These are phyloP conservation scores for Xerocomellus intermedius DNA, from an alignment of 768 basidiomycete genomes.

Conservation along the genomic window DNA sequence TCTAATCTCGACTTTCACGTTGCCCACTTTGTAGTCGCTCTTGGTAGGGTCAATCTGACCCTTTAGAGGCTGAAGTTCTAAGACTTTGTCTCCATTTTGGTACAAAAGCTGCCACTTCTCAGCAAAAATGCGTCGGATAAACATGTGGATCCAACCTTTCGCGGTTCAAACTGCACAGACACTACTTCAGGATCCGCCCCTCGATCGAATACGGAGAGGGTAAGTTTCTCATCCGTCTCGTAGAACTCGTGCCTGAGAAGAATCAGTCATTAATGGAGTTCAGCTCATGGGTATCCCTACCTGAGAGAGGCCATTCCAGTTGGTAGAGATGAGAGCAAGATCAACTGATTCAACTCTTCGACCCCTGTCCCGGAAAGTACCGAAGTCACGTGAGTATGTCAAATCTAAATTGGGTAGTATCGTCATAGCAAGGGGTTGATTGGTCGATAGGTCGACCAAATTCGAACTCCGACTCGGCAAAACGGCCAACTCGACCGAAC, in stretches of 20 bases:
- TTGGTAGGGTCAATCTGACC: conserved; percentile 70
- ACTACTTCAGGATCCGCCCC: conserved; percentile 67
- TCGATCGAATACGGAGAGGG: conserved; percentile 75
- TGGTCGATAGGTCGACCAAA: too few relatives aligned
- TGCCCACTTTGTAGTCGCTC: conserved; percentile 68
- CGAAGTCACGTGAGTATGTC: conserved; percentile 23
- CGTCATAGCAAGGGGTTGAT: too few relatives aligned
- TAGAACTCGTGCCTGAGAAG: conserved; percentile 76
- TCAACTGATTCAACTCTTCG: neutral
- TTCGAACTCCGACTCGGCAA: too few relatives aligned
- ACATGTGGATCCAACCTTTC: conserved; percentile 49
- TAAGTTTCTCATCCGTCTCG: conserved; percentile 76
- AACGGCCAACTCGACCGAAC: too few relatives aligned
- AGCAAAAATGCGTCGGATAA: neutral
- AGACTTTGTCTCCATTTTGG: conserved; percentile 63
- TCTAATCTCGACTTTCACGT: conserved; percentile 85
- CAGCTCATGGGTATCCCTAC: conserved; percentile 10
- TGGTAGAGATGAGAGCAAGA: neutral
- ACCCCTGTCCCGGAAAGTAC: conserved; percentile 24
- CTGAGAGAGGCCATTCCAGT: conserved; percentile 28
- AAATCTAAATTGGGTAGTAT: too few relatives aligned
- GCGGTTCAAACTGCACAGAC: conserved; percentile 58
- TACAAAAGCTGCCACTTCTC: conserved; percentile 37
- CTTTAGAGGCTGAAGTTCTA: conserved; percentile 76
- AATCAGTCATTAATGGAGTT: neutral